Percentiles rank a stretch among this genome's conserved stretches.
These are phyloP conservation scores for Tetracladium setigerum DNA, from an alignment of 495 filamentous ascomycete species.

Conservation along the genomic window DNA sequence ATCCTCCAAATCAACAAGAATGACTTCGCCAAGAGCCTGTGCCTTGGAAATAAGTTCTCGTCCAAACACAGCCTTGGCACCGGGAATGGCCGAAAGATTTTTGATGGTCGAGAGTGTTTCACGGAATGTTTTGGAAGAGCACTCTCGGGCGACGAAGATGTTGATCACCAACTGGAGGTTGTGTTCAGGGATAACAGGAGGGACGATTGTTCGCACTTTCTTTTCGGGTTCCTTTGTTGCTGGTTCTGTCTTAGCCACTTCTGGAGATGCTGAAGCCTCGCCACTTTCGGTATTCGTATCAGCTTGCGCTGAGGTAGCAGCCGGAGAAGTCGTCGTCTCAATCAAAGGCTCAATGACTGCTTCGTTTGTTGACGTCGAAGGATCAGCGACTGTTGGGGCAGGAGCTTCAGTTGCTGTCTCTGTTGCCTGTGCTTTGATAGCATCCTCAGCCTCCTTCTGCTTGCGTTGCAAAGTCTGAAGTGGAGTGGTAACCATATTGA, in stretches of 20 bases:
- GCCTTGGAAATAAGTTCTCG: conserved; percentile 83
- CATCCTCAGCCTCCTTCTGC: conserved; percentile 53
- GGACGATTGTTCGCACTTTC: conserved; percentile 63
- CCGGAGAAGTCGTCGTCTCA: conserved; percentile 13
- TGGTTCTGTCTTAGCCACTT: conserved; percentile 35
- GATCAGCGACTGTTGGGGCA: conserved; percentile 9
- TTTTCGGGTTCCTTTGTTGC: conserved; percentile 38
- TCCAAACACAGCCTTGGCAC: conserved; percentile 84
- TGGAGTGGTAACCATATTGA: conserved; percentile 83
- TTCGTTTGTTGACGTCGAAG: conserved; percentile 16
- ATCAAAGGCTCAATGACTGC: conserved; percentile 8
- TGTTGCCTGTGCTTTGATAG: conserved; percentile 53
- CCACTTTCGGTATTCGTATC: conserved; percentile 21
- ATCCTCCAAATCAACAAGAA: conserved; percentile 76
- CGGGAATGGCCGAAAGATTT: conserved; percentile 88
- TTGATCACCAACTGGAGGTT: conserved; percentile 91
- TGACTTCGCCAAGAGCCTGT: conserved; percentile 72
- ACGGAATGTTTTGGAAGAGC: conserved; percentile 91
- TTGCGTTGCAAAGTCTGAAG: conserved; percentile 75
- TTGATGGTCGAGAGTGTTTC: conserved; percentile 97
- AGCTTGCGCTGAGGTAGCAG: conserved; percentile 2
- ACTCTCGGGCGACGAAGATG: conserved; percentile 91
- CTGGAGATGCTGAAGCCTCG: conserved; percentile 34
- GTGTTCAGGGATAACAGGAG: conserved; percentile 80
- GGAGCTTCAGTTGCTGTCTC: conserved; percentile 35